These are phyloP conservation scores for Ceratocystis ficicola DNA, from an alignment of 2,329 filamentous ascomycete genomes.

Conservation along the genomic window DNA sequence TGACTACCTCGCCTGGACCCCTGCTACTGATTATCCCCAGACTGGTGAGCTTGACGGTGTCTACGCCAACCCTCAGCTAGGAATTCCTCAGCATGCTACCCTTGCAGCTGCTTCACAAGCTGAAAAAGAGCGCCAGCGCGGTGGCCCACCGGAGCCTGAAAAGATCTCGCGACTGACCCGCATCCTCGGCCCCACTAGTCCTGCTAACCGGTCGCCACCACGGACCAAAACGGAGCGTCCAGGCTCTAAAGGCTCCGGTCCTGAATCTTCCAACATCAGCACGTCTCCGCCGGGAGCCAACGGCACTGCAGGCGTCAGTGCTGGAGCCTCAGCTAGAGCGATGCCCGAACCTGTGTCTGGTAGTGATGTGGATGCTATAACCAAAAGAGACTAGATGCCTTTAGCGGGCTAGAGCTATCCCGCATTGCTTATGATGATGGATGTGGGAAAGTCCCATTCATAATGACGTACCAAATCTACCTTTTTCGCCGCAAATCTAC, in stretches of 20 bases:
- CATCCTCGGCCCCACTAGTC: constrained; percentile 15
- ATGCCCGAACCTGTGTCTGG: constrained; percentile 5
- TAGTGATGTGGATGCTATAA: background rate
- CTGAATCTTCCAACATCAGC: background rate
- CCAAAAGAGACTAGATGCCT: constrained; percentile 11
- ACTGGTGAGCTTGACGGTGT: constrained; percentile 37
- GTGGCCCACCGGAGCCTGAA: constrained; percentile 12
- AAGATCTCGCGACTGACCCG: constrained; percentile 26
- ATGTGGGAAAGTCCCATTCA: background rate
- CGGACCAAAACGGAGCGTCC: constrained; percentile 13
- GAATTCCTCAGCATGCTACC: constrained; percentile 52
- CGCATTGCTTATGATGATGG: background rate
- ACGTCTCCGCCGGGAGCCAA: background rate
- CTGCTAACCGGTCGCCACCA: background rate
- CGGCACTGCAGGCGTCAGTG: background rate
- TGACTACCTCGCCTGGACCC: constrained; percentile 81
- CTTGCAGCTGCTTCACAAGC: constrained; percentile 29
- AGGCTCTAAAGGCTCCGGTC: background rate
- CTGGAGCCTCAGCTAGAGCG: constrained; percentile 7
- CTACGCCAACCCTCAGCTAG: constrained; percentile 53
- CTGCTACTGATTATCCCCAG: constrained; percentile 33
- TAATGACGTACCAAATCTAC: too few species aligned
- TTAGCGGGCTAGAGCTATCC: background rate
- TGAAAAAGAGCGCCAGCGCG: constrained; percentile 23
- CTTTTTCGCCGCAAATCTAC: too few species aligned